Evolutionary conservation across 1,284 basidiomycete species (phyloP).

Genomic region (Paramarasmius palmivorus): DNA sequence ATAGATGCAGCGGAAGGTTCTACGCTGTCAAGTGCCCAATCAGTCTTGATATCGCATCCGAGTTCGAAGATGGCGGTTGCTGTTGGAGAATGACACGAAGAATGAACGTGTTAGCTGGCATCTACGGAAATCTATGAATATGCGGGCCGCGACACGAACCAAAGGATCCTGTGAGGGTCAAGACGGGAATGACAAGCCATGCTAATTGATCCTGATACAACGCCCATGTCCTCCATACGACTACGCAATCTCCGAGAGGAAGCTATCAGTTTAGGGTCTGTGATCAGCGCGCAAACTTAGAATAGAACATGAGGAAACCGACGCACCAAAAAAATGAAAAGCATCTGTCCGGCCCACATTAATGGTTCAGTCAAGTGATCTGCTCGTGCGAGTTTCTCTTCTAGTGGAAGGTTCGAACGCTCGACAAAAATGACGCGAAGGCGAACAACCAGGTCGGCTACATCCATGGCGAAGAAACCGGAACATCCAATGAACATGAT

Average conservation of each 20-base stretch:
- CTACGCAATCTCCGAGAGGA: conserved; percentile 27
- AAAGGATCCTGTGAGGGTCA: conserved; percentile 27
- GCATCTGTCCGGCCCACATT: conserved; percentile 28
- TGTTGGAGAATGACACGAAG: neutral
- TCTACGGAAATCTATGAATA: too few relatives aligned
- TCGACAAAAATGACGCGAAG: conserved; percentile 19
- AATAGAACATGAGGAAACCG: neutral
- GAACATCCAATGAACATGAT: neutral
- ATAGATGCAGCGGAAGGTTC: conserved; percentile 24
- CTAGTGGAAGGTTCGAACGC: conserved; percentile 17
- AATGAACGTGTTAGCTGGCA: too few relatives aligned
- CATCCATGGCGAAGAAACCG: conserved; percentile 8
- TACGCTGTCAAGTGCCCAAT: conserved; percentile 22
- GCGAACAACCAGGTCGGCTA: neutral
- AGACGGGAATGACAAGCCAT: conserved; percentile 20
- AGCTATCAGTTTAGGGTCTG: conserved; percentile 17
- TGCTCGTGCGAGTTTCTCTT: conserved; percentile 20
- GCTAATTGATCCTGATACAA: conserved; percentile 19
- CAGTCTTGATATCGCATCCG: conserved; percentile 24
- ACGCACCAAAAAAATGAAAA: conserved; percentile 29
- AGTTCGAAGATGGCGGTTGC: conserved; percentile 28
- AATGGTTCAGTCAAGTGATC: conserved; percentile 22
- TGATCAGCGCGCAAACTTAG: neutral
- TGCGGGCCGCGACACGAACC: conserved; percentile 13
- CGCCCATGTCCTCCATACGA: conserved; percentile 28